Base-by-base conservation (phyloP, 768 basidiomycete genomes). In the Rhodotorula diobovata region DNA sequence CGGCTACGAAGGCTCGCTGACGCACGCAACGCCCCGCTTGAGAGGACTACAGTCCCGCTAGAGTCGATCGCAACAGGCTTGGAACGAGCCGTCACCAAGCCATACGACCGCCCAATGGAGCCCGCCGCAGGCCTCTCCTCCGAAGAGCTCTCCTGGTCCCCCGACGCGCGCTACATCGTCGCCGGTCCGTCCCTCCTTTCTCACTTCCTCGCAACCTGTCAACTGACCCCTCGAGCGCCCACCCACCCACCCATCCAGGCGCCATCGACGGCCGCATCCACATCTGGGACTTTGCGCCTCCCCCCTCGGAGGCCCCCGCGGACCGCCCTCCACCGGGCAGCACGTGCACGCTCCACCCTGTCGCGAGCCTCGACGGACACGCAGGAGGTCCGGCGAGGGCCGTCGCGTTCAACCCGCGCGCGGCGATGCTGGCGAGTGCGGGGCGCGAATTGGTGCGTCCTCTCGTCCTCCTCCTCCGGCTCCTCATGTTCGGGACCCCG, bases 81-180 rank as follows among this genome's bases (percentile, higher is more conserved):
- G 43, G 94, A 94, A 80, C 84, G 89, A 34, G 85, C 89, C 55
- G 81, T 80, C 57, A 39, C 43, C 32, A 77, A 81, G 70, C 83
- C 80, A 48, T 80, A 79, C 51, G 87, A 82, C 61, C 71, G 57
- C 72, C 74, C 59, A 88, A 91, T 76, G 85, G 88, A 79, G 87
- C 91, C 63, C 79, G 83, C 65, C 25, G 88, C 88, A 74, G 93
- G 93, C 4, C 87, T 85, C 66, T 94, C 92, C 70, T 91, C 94
- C 21, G 93, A 97, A 79, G 96, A 98, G 82, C 89, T 94, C 9
- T 85, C 86, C 20, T 98, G 92, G 91, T 93, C 91, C 6, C 90
- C 92, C 0, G 95, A 99, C 80, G 93, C 92, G 80, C 90, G 90
- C 80, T 99, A 85, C 77, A 84, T 98, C 54, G 80, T 96, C 11